Conservation (phyloP, 139 green algal genomes). For the Chlorella sp. region DNA sequence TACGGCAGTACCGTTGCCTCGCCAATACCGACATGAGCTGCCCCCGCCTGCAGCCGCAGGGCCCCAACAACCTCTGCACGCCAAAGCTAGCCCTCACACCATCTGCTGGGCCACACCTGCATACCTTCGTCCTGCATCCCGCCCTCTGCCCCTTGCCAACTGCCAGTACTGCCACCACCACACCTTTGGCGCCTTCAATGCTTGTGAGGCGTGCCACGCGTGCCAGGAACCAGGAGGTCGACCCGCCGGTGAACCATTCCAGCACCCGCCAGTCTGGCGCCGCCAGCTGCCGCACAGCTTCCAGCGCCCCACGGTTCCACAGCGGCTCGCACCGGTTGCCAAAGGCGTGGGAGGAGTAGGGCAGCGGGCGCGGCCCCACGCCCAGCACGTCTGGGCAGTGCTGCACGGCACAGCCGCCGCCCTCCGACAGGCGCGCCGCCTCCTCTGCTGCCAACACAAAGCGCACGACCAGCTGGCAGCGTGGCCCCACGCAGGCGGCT, state of each 20-base stretch:
- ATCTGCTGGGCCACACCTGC: too few species aligned
- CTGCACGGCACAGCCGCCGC: slow-evolving; percentile 28
- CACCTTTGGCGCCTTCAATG: slow-evolving; percentile 3
- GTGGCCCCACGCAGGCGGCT: not conserved
- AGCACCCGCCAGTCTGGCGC: not conserved
- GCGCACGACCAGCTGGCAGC: not conserved
- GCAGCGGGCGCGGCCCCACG: slow-evolving; percentile 12
- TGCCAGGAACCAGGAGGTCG: slow-evolving; percentile 22
- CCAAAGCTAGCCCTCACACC: too few species aligned
- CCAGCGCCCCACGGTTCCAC: slow-evolving; percentile 17
- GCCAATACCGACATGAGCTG: too few species aligned
- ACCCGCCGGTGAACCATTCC: slow-evolving; percentile 27
- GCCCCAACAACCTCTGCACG: too few species aligned
- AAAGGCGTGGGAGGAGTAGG: slow-evolving; percentile 10
- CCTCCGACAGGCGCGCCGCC: not conserved
- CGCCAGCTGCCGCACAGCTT: slow-evolving; percentile 18
- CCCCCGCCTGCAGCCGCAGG: too few species aligned
- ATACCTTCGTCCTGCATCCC: too few species aligned
- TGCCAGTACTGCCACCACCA: too few species aligned
- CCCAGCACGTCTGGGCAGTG: slow-evolving; percentile 30
- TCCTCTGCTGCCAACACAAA: slow-evolving; percentile 21
- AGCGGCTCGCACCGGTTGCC: slow-evolving; percentile 36
- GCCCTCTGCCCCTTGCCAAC: too few species aligned
- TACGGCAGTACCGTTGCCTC: not conserved
- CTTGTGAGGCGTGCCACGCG: slow-evolving; percentile 1